These are phyloP conservation scores for Silene coronaria DNA, from an alignment of 179 eudicot genomes.

Conservation along the genomic window DNA sequence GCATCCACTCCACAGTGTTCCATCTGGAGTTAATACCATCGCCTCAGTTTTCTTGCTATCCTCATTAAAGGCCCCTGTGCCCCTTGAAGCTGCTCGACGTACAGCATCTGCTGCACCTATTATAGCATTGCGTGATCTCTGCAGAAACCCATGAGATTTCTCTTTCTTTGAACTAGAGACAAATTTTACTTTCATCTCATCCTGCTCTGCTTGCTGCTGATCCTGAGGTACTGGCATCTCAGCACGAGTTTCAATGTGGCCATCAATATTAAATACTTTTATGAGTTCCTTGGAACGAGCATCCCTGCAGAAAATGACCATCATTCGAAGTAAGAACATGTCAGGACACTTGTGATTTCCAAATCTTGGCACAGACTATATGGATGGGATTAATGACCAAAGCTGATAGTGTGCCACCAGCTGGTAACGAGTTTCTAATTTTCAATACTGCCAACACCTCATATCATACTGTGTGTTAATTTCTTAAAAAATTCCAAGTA, in stretches of 20 bases:
- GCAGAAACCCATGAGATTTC: conserved; percentile 77
- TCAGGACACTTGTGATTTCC: not conserved
- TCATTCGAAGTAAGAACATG: not conserved
- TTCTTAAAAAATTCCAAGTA: no score
- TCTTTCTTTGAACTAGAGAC: conserved; percentile 84
- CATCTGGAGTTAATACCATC: conserved; percentile 63
- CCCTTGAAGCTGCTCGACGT: conserved; percentile 69
- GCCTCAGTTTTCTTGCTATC: conserved; percentile 88
- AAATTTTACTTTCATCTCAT: conserved; percentile 74
- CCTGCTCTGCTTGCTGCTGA: conserved; percentile 44
- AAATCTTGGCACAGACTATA: no score
- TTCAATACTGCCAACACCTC: no score
- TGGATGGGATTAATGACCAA: no score
- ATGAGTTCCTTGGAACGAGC: conserved; percentile 91
- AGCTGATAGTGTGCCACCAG: no score
- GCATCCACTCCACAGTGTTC: conserved; percentile 84
- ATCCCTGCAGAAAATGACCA: conserved; percentile 52
- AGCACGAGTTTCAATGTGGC: conserved; percentile 76
- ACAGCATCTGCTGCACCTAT: conserved; percentile 99
- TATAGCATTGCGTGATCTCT: conserved; percentile 82
- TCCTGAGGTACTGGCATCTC: conserved; percentile 74
- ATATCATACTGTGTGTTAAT: no score
- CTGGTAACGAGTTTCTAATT: no score
- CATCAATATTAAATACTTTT: conserved; percentile 78
- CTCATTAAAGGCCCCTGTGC: conserved; percentile 71